Conservation (phyloP, 1,139 yeast species). For the Pichia sp. region DNA sequence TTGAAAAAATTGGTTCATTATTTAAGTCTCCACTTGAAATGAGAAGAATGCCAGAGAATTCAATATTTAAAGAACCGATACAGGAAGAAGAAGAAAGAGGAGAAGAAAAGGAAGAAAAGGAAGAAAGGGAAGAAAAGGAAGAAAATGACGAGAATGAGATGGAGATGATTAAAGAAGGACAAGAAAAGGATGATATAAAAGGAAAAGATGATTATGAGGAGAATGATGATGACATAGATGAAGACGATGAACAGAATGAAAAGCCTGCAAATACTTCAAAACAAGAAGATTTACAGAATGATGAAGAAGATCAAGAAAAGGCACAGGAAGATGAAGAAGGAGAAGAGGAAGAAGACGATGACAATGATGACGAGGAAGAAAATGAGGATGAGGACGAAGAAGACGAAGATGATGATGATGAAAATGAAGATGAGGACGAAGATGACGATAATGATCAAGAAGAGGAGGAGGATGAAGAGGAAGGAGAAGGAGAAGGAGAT, state of each 20-base stretch:
- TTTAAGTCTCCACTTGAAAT: constrained; percentile 61
- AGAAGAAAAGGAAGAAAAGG: constrained; percentile 4
- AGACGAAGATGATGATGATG: not conserved
- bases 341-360: not conserved
- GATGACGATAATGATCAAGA: not conserved
- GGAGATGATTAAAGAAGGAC: too few species aligned
- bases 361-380: not conserved
- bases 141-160: constrained; percentile 6
- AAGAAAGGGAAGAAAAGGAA: constrained; percentile 38
- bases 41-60: constrained; percentile 66
- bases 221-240: not conserved
- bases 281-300: not conserved
- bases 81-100: constrained; percentile 39
- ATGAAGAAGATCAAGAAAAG: constrained; percentile 2
- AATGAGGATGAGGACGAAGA: not conserved
- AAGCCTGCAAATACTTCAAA: constrained; percentile 1
- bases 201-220: constrained; percentile 3
- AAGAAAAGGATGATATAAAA: constrained; percentile 1
- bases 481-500: not conserved
- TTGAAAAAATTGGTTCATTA: constrained; percentile 78
- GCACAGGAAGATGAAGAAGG: not conserved
- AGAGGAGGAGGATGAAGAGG: constrained; percentile 6
- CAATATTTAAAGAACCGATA: constrained; percentile 44
- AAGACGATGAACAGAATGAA: not conserved
- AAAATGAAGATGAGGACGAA: not conserved